Percentiles rank a stretch among this genome's conserved stretches.
Evolutionary conservation across 2,329 filamentous ascomycete genomes (phyloP).

Genomic region (Apiospora rasikravindrae): DNA sequence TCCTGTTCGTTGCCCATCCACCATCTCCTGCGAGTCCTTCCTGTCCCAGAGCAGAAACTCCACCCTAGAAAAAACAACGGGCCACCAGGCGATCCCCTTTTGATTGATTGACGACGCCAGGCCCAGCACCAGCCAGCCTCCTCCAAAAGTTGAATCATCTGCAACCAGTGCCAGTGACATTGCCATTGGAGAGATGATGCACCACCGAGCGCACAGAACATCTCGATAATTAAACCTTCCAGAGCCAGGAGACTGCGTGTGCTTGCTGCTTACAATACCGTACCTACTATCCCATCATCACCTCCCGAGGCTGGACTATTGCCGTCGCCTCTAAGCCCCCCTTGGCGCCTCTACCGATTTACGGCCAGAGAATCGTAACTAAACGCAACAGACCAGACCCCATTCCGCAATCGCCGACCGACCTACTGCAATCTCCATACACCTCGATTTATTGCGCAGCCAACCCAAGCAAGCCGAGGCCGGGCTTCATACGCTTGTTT

Average conservation of each 20-base stretch:
- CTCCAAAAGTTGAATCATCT: not conserved
- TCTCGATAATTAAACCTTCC: conserved; percentile 15
- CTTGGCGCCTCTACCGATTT: not conserved
- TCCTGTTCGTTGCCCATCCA: not conserved
- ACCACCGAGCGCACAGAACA: conserved; percentile 11
- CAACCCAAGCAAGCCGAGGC: conserved; percentile 13
- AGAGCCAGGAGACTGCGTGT: not conserved
- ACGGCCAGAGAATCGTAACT: not conserved
- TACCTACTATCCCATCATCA: not conserved
- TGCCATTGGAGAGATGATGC: conserved; percentile 8
- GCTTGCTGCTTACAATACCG: not conserved
- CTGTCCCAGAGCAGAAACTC: not conserved
- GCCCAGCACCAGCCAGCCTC: conserved; percentile 5
- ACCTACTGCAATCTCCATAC: conserved; percentile 1
- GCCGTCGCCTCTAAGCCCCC: conserved; percentile 8
- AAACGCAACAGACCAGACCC: not conserved
- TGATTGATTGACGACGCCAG: conserved; percentile 9
- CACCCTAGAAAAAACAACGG: conserved; percentile 1
- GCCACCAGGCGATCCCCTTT: conserved; percentile 1
- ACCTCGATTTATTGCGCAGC: not conserved
- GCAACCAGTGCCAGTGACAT: not conserved
- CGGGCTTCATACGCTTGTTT: conserved; percentile 12
- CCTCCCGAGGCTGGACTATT: not conserved
- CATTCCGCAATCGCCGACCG: conserved; percentile 6
- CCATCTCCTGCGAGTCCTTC: not conserved